phyloP scores from a whole-genome alignment of 2,329 filamentous ascomycete genomes.

The Cladophialophora carrionii region DNA sequence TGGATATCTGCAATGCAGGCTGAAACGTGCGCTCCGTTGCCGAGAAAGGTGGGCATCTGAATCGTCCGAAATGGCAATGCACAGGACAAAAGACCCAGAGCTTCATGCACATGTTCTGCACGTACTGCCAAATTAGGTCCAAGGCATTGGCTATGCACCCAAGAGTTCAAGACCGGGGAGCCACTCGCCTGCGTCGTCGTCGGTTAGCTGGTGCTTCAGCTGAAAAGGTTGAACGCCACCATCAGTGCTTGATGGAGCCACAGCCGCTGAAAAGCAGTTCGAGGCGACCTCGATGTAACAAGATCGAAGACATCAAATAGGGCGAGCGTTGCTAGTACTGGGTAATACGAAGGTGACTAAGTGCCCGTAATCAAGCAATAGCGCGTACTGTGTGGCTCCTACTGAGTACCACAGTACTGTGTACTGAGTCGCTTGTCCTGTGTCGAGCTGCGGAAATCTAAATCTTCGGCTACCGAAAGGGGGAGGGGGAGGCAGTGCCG shows the following conservation, averaged over 20 bases:
- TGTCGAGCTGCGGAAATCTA: too few relatives aligned
- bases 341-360: too few relatives aligned
- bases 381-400: too few relatives aligned
- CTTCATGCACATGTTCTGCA: conserved; percentile 7
- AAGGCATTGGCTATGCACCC: background rate
- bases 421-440: too few relatives aligned
- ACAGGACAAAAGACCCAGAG: conserved; percentile 5
- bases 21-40: background rate
- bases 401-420: too few relatives aligned
- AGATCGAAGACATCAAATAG: background rate
- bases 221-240: background rate
- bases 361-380: too few relatives aligned
- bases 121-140: background rate
- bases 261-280: background rate
- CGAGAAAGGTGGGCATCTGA: conserved; percentile 1
- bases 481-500: too few relatives aligned
- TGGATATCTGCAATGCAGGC: conserved; percentile 8
- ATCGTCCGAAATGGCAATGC: background rate
- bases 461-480: too few relatives aligned
- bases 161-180: conserved; percentile 7
- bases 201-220: conserved; percentile 3
- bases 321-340: background rate
- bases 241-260: conserved; percentile 1
- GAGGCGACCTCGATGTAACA: background rate
- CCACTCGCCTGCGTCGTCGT: background rate